Evolutionary conservation across 2,329 filamentous ascomycete species (phyloP).

Genomic region (Emergomyces africanus): DNA sequence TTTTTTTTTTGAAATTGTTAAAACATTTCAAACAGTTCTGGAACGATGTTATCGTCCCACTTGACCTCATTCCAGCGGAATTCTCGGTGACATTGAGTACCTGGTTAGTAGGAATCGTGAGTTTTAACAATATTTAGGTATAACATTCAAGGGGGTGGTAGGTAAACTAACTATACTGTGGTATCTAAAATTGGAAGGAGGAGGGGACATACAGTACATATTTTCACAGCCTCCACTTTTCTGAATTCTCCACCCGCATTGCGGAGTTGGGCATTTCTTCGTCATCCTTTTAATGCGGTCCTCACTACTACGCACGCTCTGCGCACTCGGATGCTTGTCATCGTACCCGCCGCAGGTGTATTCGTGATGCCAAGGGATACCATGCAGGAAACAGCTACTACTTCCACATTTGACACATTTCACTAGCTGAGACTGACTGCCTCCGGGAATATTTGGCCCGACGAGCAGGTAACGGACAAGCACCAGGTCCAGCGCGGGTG

Average conservation of each 20-base stretch:
- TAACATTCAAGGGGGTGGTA: not conserved
- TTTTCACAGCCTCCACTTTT: slow-evolving; percentile 11
- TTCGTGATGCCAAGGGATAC: slow-evolving; percentile 10
- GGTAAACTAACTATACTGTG: not conserved
- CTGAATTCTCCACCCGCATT: slow-evolving; percentile 9
- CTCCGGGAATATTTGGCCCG: not conserved
- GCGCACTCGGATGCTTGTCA: not conserved
- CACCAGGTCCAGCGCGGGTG: slow-evolving; percentile 5
- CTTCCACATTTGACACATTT: slow-evolving; percentile 9
- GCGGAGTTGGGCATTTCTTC: slow-evolving; percentile 9
- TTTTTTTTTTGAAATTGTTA: no score
- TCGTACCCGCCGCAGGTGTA: slow-evolving; percentile 11
- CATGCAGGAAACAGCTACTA: slow-evolving; percentile 10
- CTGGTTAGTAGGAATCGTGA: not conserved
- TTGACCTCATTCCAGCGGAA: not conserved
- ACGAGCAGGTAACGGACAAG: not conserved
- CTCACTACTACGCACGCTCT: slow-evolving; percentile 4
- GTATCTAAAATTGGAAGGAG: no score
- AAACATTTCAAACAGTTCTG: slow-evolving; percentile 1
- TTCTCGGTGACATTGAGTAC: not conserved
- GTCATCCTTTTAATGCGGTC: slow-evolving; percentile 6
- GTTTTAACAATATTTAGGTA: not conserved
- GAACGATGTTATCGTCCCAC: not conserved
- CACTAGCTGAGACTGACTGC: not conserved
- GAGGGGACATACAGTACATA: slow-evolving; percentile 8